Base-by-base conservation (phyloP, 2,329 filamentous ascomycete genomes). In the Cercospora beticola region DNA sequence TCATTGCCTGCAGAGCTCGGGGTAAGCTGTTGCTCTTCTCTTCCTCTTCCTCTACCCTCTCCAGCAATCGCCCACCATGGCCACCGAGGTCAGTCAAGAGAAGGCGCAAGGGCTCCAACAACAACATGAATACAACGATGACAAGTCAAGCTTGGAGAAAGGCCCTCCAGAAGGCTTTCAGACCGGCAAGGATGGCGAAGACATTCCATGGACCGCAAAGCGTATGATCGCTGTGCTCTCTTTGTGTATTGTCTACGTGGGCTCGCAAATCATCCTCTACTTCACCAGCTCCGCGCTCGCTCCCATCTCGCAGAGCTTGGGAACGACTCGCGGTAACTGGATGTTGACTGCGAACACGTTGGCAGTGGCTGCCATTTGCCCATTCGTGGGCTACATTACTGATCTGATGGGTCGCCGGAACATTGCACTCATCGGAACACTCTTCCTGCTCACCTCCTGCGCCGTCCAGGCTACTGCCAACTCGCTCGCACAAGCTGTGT, bases 291-390 rank as follows among this genome's bases (percentile, higher is more conserved):
- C 71, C 1, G 63, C 64, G 12, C 65, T 73, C 4, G 46, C 62
- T 7, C 30, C 67, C 36, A 73, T 73, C 23, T 66, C 68, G 16
- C 31, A 62, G 30, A 68, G 66, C 26, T 67, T 73, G 30, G 59
- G 62, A n/a, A 71, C 70, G 16, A 68, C 49, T 16, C 60, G 57
- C n/a, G 67, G 65, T 14, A 73, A 73, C 58, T 73, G 71, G 71
- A 72, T 73, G 71, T 59, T 73, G 16, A 73, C 71, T 21, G 70
- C 71, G 6, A 73, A 73, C 54, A 72, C 71, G 4, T 67, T 73
- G 12, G 71, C 70, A n/a, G 71, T 73, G n/a, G 71, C 70, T 9
- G 71, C 71, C 21, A 71, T 73, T n/a, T 73, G 71, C 52, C 71
- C 71, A 6, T 73, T 72, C 23, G 71, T 73, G 4, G 71, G 71